Evolutionary conservation across 2,329 filamentous ascomycete species (phyloP).

Genomic region (Phialemoniopsis sp.): DNA sequence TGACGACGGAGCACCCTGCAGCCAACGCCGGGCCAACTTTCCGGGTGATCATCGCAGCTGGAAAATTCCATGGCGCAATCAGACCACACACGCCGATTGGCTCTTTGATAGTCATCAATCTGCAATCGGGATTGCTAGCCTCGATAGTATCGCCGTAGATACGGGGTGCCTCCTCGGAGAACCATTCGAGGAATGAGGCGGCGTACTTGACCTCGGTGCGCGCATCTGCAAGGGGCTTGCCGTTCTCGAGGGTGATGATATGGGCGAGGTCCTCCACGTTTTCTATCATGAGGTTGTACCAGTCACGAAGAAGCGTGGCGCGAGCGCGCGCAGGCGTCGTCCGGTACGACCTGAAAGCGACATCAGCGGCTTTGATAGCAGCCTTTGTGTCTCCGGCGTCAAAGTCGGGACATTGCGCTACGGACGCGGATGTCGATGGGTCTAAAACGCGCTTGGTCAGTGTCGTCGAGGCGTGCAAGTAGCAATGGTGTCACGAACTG

Average conservation of each 20-base stretch:
- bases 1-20: conserved; percentile 69
- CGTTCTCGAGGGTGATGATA: conserved; percentile 63
- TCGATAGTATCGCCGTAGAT: conserved; percentile 53
- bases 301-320: conserved; percentile 50
- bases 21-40: conserved; percentile 52
- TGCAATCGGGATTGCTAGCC: conserved; percentile 50
- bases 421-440: too few species aligned
- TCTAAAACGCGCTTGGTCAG: too few species aligned
- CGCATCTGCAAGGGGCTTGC: conserved; percentile 56
- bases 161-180: conserved; percentile 20
- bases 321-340: too few species aligned
- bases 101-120: conserved; percentile 58
- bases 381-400: too few species aligned
- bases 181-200: conserved; percentile 52
- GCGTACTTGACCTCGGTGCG: conserved; percentile 48
- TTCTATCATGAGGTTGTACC: conserved; percentile 57
- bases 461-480: too few species aligned
- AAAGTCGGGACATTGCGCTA: too few species aligned
- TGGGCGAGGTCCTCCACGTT: conserved; percentile 59
- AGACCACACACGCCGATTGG: conserved; percentile 60
- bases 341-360: too few species aligned
- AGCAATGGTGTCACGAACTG: too few species aligned
- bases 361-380: too few species aligned
- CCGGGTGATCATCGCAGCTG: conserved; percentile 44
- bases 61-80: conserved; percentile 65